These are phyloP conservation scores for Nemania sp. DNA, from an alignment of 2,329 filamentous ascomycete genomes.

Conservation along the genomic window DNA sequence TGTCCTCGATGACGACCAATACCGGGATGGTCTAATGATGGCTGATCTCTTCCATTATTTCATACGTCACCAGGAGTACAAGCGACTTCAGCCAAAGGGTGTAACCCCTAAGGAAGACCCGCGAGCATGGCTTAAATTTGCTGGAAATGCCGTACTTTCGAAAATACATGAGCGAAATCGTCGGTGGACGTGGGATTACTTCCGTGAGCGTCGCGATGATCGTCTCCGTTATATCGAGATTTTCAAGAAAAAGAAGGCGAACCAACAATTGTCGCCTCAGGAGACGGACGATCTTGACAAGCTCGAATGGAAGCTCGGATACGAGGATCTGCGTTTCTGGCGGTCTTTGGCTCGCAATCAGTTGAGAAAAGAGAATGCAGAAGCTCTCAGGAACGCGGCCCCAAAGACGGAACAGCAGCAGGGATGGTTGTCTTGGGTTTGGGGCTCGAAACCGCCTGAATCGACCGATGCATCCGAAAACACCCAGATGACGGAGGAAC, in stretches of 20 bases:
- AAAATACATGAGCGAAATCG: conserved; percentile 96
- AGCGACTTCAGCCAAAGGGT: conserved; percentile 87
- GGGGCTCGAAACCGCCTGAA: conserved; percentile 78
- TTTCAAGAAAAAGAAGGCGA: conserved; percentile 93
- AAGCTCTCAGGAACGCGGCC: conserved; percentile 76
- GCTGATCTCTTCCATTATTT: conserved; percentile 99
- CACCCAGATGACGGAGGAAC: conserved; percentile 91
- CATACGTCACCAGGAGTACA: conserved; percentile 96
- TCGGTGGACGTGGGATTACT: conserved; percentile 96
- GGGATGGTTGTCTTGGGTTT: conserved; percentile 92
- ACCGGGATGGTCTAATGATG: conserved; percentile 97
- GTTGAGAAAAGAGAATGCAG: conserved; percentile 92
- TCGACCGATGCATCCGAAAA: conserved; percentile 76
- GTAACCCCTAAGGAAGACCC: conserved; percentile 88
- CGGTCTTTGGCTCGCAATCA: conserved; percentile 93
- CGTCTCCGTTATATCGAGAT: conserved; percentile 89
- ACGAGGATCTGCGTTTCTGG: conserved; percentile 98
- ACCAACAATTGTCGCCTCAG: conserved; percentile 74
- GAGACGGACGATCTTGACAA: conserved; percentile 79
- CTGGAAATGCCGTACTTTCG: conserved; percentile 85
- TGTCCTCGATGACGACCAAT: conserved; percentile 97
- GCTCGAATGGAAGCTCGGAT: conserved; percentile 88
- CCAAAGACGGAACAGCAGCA: conserved; percentile 74
- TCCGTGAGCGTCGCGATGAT: conserved; percentile 91
- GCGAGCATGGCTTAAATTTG: conserved; percentile 91